phyloP scores from a whole-genome alignment of 768 basidiomycete genomes.

The Dioszegia crocea region DNA sequence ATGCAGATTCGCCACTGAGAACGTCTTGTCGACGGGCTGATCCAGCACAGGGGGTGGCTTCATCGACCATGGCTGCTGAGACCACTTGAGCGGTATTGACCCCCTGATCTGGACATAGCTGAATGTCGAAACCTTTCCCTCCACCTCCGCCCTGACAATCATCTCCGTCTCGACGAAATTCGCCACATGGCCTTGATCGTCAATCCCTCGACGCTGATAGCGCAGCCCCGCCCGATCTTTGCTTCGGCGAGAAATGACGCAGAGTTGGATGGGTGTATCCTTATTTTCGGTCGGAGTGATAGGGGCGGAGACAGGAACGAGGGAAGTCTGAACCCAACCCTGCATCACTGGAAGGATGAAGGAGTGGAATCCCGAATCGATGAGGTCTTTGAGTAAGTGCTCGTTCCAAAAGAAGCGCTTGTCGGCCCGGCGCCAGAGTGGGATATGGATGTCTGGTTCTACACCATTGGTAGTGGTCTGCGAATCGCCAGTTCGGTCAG shows the following conservation, averaged over 20 bases:
- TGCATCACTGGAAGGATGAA: slow-evolving; percentile 90
- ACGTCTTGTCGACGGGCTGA: slow-evolving; percentile 66
- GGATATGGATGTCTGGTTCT: slow-evolving; percentile 73
- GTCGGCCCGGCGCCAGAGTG: slow-evolving; percentile 87
- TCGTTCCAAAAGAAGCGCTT: slow-evolving; percentile 97
- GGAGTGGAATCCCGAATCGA: slow-evolving; percentile 81
- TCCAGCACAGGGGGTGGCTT: slow-evolving; percentile 84
- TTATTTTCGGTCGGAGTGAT: neutral
- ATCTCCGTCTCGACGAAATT: slow-evolving; percentile 97
- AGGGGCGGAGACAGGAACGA: slow-evolving; percentile 50
- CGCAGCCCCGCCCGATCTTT: slow-evolving; percentile 85
- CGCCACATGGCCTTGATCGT: slow-evolving; percentile 86
- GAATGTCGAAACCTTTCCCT: slow-evolving; percentile 71
- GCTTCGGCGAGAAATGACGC: slow-evolving; percentile 78
- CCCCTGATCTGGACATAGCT: slow-evolving; percentile 87
- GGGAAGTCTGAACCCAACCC: slow-evolving; percentile 79
- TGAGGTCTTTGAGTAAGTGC: slow-evolving; percentile 73
- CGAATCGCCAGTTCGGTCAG: neutral
- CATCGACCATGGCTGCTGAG: slow-evolving; percentile 75
- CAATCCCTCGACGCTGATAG: slow-evolving; percentile 90
- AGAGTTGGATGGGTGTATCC: slow-evolving; percentile 61
- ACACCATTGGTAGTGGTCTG: slow-evolving; percentile 56
- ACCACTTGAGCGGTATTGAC: slow-evolving; percentile 92
- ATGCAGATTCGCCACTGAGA: slow-evolving; percentile 68
- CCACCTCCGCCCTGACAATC: slow-evolving; percentile 73